Evolutionary conservation across 2,329 filamentous ascomycete genomes (phyloP).

Genomic region (Colletotrichum musae): DNA sequence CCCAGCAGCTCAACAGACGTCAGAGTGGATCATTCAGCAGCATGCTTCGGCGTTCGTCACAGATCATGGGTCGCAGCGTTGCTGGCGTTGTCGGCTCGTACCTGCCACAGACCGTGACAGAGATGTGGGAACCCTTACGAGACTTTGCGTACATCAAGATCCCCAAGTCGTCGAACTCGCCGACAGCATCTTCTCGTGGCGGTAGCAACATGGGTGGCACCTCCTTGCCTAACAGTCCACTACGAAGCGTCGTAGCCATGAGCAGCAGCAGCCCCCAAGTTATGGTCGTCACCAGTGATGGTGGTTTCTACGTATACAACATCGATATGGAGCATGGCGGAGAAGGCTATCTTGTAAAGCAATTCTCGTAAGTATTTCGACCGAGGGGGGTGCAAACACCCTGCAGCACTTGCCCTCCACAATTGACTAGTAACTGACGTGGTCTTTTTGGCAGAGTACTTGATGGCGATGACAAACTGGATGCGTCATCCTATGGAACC

Average conservation of each 20-base stretch:
- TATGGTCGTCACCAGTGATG: conserved; percentile 98
- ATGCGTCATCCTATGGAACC: conserved; percentile 61
- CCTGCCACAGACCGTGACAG: conserved; percentile 91
- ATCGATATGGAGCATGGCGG: conserved; percentile 96
- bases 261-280: conserved; percentile 94
- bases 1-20: conserved; percentile 56
- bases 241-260: conserved; percentile 96
- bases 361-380: conserved; percentile 83
- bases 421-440: conserved; percentile 13
- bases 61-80: conserved; percentile 91
- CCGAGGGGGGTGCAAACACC: background rate
- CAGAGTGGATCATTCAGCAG: conserved; percentile 87
- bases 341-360: conserved; percentile 90
- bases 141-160: conserved; percentile 98
- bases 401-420: background rate
- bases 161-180: conserved; percentile 69
- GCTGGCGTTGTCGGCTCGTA: conserved; percentile 93
- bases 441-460: conserved; percentile 58
- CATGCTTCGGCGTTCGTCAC: conserved; percentile 93
- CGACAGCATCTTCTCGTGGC: conserved; percentile 45
- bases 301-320: conserved; percentile 94
- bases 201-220: conserved; percentile 19
- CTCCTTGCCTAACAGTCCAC: conserved; percentile 60
- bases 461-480: conserved; percentile 69
- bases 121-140: conserved; percentile 96